A percentile compares a stretch with the other conserved stretches of the same genome.
Evolutionary conservation across 352 stramenopile genomes (phyloP).

Genomic region (Globisporangium nodosum): DNA sequence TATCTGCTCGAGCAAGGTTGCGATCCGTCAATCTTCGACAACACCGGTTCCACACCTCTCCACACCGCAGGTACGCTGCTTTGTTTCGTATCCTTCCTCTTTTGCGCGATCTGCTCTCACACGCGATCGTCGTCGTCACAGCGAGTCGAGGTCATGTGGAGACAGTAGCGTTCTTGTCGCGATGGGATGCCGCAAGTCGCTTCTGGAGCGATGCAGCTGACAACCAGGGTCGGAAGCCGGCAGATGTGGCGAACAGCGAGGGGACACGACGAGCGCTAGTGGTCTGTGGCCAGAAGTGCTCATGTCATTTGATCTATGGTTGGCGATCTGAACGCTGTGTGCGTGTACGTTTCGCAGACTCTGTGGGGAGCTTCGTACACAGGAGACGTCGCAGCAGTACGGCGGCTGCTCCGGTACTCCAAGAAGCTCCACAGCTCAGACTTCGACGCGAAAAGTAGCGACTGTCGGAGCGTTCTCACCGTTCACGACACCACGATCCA

Average conservation of each 20-base stretch:
- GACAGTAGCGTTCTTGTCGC: slow-evolving; percentile 30
- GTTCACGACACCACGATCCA: slow-evolving; percentile 25
- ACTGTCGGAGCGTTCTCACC: slow-evolving; percentile 6
- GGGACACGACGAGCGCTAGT: slow-evolving; percentile 18
- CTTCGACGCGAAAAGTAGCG: not conserved
- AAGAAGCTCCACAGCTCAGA: not conserved
- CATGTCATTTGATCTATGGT: not conserved
- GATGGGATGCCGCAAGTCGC: slow-evolving; percentile 38
- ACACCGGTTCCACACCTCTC: slow-evolving; percentile 30
- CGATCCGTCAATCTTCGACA: slow-evolving; percentile 23
- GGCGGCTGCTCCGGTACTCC: slow-evolving; percentile 15
- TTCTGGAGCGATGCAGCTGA: slow-evolving; percentile 27
- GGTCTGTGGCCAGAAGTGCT: slow-evolving; percentile 15
- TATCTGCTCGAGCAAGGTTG: slow-evolving; percentile 30
- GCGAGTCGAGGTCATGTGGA: slow-evolving; percentile 23
- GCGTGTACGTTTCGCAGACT: slow-evolving; percentile 15
- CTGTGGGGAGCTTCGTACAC: slow-evolving; percentile 33
- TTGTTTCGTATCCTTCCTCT: not conserved
- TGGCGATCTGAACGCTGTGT: not conserved
- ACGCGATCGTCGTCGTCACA: slow-evolving; percentile 3
- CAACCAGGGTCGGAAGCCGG: slow-evolving; percentile 30
- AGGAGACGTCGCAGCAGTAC: slow-evolving; percentile 25
- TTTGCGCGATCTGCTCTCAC: not conserved
- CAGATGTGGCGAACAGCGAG: slow-evolving; percentile 26
- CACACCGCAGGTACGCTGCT: slow-evolving; percentile 31